Conservation (phyloP, 139 green algal species). For the Spirogloea muscicola region DNA sequence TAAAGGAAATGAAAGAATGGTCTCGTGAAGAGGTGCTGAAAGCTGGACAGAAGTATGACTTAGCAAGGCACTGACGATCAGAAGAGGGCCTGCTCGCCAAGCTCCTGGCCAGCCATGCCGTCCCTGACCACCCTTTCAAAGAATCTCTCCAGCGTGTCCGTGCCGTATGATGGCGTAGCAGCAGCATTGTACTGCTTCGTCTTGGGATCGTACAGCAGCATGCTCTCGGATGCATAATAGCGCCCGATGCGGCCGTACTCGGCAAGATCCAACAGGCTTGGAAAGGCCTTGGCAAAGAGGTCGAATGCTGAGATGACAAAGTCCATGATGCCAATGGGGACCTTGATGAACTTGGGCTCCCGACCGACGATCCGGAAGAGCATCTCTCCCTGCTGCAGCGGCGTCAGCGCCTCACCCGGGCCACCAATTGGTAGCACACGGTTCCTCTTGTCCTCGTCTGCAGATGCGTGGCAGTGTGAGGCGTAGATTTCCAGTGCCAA, state of each 20-base stretch:
- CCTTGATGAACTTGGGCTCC: slow-evolving; percentile 79
- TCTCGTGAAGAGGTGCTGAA: no score
- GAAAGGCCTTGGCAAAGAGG: slow-evolving; percentile 76
- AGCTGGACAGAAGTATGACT: no score
- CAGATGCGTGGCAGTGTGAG: no score
- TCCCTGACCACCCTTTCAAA: slow-evolving; percentile 33
- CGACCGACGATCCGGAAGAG: slow-evolving; percentile 83
- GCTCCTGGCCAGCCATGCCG: slow-evolving; percentile 47
- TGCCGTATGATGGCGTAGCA: slow-evolving; percentile 86
- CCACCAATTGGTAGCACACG: slow-evolving; percentile 93
- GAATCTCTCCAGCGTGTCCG: slow-evolving; percentile 87
- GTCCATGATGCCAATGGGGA: slow-evolving; percentile 94
- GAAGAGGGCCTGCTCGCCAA: slow-evolving; percentile 48
- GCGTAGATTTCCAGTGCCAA: no score
- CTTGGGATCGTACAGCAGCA: slow-evolving; percentile 86
- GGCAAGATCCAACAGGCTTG: slow-evolving; percentile 68
- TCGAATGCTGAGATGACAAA: slow-evolving; percentile 84
- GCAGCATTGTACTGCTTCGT: slow-evolving; percentile 71
- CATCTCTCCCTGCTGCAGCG: slow-evolving; percentile 85
- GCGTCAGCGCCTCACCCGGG: slow-evolving; percentile 78
- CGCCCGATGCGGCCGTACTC: slow-evolving; percentile 92
- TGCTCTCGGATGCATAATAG: slow-evolving; percentile 97
- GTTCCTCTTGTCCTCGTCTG: slow-evolving; percentile 41
- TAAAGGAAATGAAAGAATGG: no score
- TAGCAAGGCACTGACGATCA: no score